Evolutionary conservation across 192 early-diverging fungal species (phyloP), one percentile per base, ranked within the genome.

Genomic region (Coemansia sp.): DNA sequence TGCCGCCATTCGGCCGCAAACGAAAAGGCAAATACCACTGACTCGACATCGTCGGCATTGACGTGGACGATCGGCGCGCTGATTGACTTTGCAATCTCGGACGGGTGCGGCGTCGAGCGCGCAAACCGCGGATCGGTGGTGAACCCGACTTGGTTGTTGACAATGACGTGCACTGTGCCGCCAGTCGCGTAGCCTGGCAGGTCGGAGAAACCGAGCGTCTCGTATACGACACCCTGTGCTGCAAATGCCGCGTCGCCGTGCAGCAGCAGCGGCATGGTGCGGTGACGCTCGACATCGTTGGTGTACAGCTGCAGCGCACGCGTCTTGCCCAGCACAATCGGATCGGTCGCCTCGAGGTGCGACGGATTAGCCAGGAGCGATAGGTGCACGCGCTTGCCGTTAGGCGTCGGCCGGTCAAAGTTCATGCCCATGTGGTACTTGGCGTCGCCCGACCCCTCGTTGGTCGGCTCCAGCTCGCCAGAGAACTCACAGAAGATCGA

Each of bases 71-170:
- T 93, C n/a, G 97, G 97, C 8, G 95, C 97, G 60, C 87, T 87
- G 61, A 97, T 90, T 4, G 93, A 89, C 81, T 98, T 98, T 48
- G 97, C 94, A 55, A 98, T 92, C 67, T 98, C 97, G 17, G 94
- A 92, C 75, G 93, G 95, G 84, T 98, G 96, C 48, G 91, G 92
- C 15, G 94, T 95, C 40, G 93, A 95, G 40, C 97, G 91, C 39
- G 92, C 84, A 72, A 94, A 95, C 33, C 93, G 87, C 41, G 97
- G 97, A 70, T 98, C 95, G 21, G 97, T 98, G 24, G 97, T 98
- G 84, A 98, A 98, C 41, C 97, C 97, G 60, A 98, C 90, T 83
- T 98, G 97, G 87, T 98, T 98, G 88, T 98, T 98, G 72, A 95
- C 91, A 35, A 98, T 87, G 59, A 97, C 87, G 86, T 98, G 97